These are phyloP conservation scores for Myxozyma udenii DNA, from an alignment of 805 yeast species.

Conservation along the genomic window DNA sequence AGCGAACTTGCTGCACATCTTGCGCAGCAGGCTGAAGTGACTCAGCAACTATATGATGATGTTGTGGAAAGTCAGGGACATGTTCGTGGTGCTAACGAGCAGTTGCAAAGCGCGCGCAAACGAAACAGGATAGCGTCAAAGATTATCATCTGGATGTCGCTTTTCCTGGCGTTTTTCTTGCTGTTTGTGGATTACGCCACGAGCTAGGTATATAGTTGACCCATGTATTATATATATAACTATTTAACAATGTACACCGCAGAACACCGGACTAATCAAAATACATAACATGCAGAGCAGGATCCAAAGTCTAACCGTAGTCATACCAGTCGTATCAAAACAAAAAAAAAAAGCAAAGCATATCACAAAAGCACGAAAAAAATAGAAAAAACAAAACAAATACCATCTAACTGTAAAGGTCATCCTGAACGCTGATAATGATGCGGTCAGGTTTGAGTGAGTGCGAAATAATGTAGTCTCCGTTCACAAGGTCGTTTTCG, in stretches of 20 bases:
- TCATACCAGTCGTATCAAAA: not conserved
- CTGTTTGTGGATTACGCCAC: slow-evolving; percentile 39
- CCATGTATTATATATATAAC: not conserved
- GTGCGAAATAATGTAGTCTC: slow-evolving; percentile 40
- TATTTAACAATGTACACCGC: not conserved
- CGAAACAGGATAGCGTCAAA: slow-evolving; percentile 61
- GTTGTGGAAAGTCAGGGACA: slow-evolving; percentile 66
- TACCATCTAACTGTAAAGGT: not conserved
- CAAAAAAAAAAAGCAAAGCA: not conserved
- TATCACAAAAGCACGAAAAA: not conserved
- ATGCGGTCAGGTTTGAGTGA: slow-evolving; percentile 31
- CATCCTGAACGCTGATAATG: slow-evolving; percentile 19
- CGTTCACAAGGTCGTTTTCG: slow-evolving; percentile 62
- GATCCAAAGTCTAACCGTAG: not conserved
- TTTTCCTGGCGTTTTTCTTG: slow-evolving; percentile 55
- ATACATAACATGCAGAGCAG: not conserved
- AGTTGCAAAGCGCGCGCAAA: slow-evolving; percentile 63
- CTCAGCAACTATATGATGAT: slow-evolving; percentile 58
- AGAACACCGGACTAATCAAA: slow-evolving; percentile 3
- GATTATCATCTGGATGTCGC: slow-evolving; percentile 53
- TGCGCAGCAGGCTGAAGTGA: slow-evolving; percentile 66
- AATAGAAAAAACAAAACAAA: not conserved
- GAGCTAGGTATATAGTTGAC: not conserved
- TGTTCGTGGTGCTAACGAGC: slow-evolving; percentile 66
- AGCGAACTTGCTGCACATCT: slow-evolving; percentile 71